Evolutionary conservation across 1,284 basidiomycete genomes (phyloP).

Genomic region (Austropuccinia psidii): DNA sequence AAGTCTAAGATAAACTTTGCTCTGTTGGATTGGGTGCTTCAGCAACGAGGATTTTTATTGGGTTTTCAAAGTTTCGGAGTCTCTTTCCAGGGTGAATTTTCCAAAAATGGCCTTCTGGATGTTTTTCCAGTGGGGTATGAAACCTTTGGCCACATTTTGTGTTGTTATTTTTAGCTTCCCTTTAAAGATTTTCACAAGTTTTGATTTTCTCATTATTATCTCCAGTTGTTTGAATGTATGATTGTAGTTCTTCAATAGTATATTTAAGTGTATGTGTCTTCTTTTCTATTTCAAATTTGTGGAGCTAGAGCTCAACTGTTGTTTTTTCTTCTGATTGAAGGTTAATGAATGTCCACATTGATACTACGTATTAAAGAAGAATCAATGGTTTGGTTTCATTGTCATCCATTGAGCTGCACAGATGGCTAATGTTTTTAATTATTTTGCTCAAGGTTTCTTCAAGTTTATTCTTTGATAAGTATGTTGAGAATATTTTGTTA

Average conservation of each 20-base stretch:
- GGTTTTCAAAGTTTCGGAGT: too few relatives aligned
- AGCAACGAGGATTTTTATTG: too few relatives aligned
- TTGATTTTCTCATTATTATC: too few relatives aligned
- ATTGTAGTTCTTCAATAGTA: neutral
- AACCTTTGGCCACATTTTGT: too few relatives aligned
- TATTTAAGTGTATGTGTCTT: neutral
- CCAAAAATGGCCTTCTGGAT: too few relatives aligned
- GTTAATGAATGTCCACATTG: neutral
- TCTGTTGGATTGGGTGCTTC: too few relatives aligned
- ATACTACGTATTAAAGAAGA: neutral
- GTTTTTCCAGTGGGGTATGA: too few relatives aligned
- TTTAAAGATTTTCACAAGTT: too few relatives aligned
- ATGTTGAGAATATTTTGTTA: neutral
- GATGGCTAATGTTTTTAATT: neutral
- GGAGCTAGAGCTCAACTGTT: neutral
- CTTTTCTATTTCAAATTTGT: neutral
- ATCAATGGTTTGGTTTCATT: neutral
- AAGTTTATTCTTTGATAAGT: neutral
- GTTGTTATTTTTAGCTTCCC: too few relatives aligned
- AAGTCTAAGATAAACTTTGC: too few relatives aligned
- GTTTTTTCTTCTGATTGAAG: neutral
- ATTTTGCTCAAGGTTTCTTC: neutral
- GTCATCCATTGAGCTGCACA: neutral
- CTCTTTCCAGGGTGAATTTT: too few relatives aligned
- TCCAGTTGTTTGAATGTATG: slow-evolving; percentile 3